Conservation (phyloP, 1,284 basidiomycete species). For the Boletus subluridellus region DNA sequence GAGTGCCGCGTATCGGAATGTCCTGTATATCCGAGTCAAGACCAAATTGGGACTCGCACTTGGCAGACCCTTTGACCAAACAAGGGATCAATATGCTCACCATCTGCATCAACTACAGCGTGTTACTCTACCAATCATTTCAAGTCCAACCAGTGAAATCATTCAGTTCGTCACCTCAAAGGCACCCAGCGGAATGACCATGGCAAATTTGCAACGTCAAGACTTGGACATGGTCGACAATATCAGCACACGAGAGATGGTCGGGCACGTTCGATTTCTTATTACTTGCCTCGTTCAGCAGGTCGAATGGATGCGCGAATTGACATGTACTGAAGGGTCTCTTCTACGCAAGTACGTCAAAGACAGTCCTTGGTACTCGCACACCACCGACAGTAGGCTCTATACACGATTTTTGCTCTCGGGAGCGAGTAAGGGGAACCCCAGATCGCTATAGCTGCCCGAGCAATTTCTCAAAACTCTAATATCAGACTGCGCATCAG, state of each 20-base stretch:
- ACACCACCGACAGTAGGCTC: background rate
- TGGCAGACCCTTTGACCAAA: background rate
- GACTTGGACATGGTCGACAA: background rate
- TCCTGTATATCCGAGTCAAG: no score
- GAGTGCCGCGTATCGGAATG: conserved; percentile 40
- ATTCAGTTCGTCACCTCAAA: no score
- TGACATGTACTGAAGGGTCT: background rate
- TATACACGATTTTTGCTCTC: background rate
- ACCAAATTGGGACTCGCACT: no score
- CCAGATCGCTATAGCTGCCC: background rate
- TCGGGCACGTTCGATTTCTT: background rate
- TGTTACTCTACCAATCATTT: no score
- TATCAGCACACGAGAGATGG: background rate
- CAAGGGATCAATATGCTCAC: no score
- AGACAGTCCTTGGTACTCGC: background rate
- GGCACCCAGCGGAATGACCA: no score
- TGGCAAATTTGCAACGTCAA: no score
- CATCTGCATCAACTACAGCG: no score
- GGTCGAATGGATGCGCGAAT: background rate
- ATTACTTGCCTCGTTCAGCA: background rate
- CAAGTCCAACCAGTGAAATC: no score
- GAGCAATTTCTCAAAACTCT: background rate
- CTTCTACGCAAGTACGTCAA: background rate
- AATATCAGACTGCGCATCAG: background rate
- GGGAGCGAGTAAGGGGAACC: background rate